Percentiles rank a stretch among this genome's conserved stretches.
These are phyloP conservation scores for Aureobasidium sp. DNA, from an alignment of 2,329 filamentous ascomycete genomes.

Conservation along the genomic window DNA sequence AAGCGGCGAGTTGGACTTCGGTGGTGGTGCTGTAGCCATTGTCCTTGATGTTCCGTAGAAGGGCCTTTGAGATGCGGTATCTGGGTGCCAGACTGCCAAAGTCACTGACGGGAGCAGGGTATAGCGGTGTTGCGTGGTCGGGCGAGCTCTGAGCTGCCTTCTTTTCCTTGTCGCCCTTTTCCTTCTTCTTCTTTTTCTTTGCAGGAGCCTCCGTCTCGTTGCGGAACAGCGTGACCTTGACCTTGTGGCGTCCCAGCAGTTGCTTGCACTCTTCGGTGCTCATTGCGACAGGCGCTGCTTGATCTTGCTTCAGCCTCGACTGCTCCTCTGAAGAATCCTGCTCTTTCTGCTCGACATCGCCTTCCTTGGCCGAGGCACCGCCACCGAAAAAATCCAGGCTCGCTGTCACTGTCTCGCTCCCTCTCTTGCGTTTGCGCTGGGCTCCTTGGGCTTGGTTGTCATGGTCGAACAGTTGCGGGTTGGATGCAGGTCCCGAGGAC, in stretches of 20 bases:
- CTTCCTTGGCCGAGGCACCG: conserved; percentile 7
- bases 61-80: conserved; percentile 63
- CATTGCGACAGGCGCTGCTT: conserved; percentile 28
- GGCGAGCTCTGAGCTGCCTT: conserved; percentile 24
- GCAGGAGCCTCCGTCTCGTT: conserved; percentile 15
- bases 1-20: conserved; percentile 80
- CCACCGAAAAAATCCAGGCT: conserved; percentile 37
- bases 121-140: conserved; percentile 51
- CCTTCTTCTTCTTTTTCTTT: conserved; percentile 27
- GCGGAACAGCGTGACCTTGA: conserved; percentile 71
- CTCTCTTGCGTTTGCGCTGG: conserved; percentile 34
- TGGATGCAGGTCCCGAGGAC: conserved; percentile 2
- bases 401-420: conserved; percentile 21
- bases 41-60: conserved; percentile 70
- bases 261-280: conserved; percentile 64
- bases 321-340: conserved; percentile 10
- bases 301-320: background rate
- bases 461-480: conserved; percentile 12
- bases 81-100: conserved; percentile 63
- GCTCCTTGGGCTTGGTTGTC: background rate
- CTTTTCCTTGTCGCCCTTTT: conserved; percentile 36
- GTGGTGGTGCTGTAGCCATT: conserved; percentile 85
- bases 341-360: background rate
- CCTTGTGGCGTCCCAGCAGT: conserved; percentile 67
- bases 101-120: conserved; percentile 67